phyloP scores from a whole-genome alignment of 768 basidiomycete genomes.

The Podaxis sp. region DNA sequence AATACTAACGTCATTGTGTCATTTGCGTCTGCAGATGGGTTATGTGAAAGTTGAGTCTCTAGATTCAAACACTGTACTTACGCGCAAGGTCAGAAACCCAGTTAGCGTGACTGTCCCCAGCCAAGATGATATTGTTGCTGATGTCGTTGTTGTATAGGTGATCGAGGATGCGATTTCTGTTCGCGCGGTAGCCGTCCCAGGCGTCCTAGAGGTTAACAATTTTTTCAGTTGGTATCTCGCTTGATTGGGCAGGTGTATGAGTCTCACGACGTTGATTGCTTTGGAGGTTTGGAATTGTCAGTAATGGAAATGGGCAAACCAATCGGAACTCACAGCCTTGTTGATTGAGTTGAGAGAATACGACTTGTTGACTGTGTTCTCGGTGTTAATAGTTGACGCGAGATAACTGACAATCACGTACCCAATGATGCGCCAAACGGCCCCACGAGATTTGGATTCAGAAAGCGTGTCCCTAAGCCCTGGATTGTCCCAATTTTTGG shows the following conservation, averaged over 20 bases:
- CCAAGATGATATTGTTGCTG: conserved; percentile 53
- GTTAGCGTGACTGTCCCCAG: conserved; percentile 62
- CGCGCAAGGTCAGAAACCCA: conserved; percentile 63
- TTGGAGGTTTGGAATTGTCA: background rate
- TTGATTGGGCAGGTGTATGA: background rate
- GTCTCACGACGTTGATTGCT: background rate
- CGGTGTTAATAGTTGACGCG: background rate
- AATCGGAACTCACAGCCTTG: background rate
- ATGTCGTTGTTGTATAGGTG: conserved; percentile 50
- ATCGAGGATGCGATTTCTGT: conserved; percentile 44
- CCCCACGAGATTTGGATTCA: background rate
- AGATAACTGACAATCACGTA: background rate
- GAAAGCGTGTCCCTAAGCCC: background rate
- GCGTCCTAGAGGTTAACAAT: conserved; percentile 36
- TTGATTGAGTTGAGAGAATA: background rate
- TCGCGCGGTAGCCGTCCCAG: conserved; percentile 62
- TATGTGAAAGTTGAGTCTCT: too few relatives aligned
- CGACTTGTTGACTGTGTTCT: background rate
- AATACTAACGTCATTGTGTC: conserved; percentile 42
- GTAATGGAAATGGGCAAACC: background rate
- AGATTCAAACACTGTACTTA: background rate
- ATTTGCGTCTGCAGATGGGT: conserved; percentile 39
- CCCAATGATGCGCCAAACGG: background rate
- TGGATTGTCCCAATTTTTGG: background rate
- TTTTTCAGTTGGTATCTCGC: background rate